These are phyloP conservation scores for Phytophthora hybrid DNA, from an alignment of 352 stramenopile species.

Conservation along the genomic window DNA sequence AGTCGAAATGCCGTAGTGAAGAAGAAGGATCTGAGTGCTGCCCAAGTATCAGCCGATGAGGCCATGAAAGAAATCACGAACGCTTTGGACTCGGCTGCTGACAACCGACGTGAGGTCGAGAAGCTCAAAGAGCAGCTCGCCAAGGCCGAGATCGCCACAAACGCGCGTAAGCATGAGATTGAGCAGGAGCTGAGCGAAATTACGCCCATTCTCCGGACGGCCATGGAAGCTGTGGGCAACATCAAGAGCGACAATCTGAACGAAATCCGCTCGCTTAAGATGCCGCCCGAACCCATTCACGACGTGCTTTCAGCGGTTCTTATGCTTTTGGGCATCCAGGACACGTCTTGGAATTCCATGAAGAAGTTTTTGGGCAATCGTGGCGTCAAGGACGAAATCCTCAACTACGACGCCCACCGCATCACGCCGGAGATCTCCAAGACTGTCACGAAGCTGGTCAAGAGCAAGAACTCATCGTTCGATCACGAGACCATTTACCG, in stretches of 20 bases:
- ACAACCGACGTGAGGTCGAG: constrained; percentile 92
- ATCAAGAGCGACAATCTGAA: constrained; percentile 97
- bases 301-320: constrained; percentile 95
- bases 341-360: constrained; percentile 97
- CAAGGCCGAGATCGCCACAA: constrained; percentile 91
- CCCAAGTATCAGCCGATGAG: constrained; percentile 91
- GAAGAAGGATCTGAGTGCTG: constrained; percentile 88
- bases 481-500: constrained; percentile 95
- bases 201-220: constrained; percentile 91
- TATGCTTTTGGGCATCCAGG: constrained; percentile 95
- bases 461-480: constrained; percentile 94
- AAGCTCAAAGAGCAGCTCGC: constrained; percentile 92
- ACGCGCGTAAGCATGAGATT: constrained; percentile 92
- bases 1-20: constrained; percentile 89
- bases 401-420: constrained; percentile 94
- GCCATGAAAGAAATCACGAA: constrained; percentile 97
- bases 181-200: constrained; percentile 94
- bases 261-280: constrained; percentile 96
- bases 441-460: constrained; percentile 93
- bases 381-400: constrained; percentile 96
- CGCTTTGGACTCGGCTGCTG: constrained; percentile 88
- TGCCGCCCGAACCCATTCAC: constrained; percentile 94
- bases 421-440: constrained; percentile 93
- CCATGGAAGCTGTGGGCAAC: constrained; percentile 92
- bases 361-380: constrained; percentile 97